phyloP scores from a whole-genome alignment of 169 alveolate species.

The Neospora caninum region DNA sequence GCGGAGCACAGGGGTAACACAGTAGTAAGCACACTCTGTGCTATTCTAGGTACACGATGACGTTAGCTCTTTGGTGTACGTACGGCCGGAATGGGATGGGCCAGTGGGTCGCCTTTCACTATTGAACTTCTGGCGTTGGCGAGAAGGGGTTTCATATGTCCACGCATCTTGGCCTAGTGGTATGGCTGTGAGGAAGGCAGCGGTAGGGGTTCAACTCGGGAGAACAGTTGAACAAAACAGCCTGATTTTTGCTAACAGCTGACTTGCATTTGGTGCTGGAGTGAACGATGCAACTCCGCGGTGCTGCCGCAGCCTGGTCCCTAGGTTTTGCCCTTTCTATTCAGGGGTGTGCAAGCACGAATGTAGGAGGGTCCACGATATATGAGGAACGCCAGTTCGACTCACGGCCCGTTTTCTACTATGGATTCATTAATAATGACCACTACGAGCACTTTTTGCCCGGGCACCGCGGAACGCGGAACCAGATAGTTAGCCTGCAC shows the following conservation, averaged over 20 bases:
- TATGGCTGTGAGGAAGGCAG: neutral
- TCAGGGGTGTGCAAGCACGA: neutral
- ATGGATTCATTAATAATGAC: conserved; percentile 54
- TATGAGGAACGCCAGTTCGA: neutral
- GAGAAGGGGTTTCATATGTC: neutral
- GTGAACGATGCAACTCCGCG: neutral
- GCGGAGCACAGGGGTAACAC: too few species aligned
- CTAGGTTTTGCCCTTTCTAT: neutral
- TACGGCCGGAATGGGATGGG: neutral
- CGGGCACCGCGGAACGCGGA: conserved; percentile 7
- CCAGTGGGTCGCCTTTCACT: neutral
- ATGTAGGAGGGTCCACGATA: neutral
- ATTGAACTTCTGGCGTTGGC: neutral
- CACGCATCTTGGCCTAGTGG: neutral
- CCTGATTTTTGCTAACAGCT: neutral
- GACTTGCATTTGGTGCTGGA: neutral
- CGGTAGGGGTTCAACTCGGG: neutral
- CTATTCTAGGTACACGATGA: too few species aligned
- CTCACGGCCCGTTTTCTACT: conserved; percentile 11
- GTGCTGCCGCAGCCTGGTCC: neutral
- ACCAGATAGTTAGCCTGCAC: neutral
- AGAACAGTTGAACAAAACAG: neutral
- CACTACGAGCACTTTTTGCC: conserved; percentile 54
- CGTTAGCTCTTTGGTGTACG: neutral
- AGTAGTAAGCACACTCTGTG: too few species aligned